phyloP scores from a whole-genome alignment of 2,329 filamentous ascomycete species.

The Sporothrix dimorphospora region DNA sequence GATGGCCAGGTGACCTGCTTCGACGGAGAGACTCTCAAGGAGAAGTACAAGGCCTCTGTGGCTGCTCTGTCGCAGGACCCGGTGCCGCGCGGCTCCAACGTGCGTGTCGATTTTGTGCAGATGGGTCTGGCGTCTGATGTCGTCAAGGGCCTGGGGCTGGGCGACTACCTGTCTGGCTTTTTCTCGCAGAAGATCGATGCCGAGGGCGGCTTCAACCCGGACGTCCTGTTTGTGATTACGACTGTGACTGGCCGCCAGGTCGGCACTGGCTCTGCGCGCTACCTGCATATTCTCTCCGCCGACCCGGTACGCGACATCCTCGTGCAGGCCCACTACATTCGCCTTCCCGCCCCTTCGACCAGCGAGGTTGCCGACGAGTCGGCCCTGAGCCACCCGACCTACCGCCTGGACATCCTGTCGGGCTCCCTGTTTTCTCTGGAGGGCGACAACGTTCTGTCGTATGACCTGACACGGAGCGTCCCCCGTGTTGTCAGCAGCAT shows the following conservation, averaged over 20 bases:
- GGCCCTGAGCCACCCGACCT: conserved; percentile 39
- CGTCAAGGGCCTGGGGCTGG: conserved; percentile 58
- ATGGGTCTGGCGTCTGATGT: conserved; percentile 53
- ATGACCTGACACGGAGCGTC: conserved; percentile 64
- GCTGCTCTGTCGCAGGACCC: conserved; percentile 49
- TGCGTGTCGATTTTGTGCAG: conserved; percentile 56
- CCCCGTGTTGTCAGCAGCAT: conserved; percentile 63
- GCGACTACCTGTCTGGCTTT: conserved; percentile 55
- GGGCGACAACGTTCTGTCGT: conserved; percentile 59
- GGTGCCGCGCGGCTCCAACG: conserved; percentile 39
- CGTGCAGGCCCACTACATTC: conserved; percentile 35
- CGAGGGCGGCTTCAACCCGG: conserved; percentile 51
- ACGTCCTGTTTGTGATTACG: conserved; percentile 59
- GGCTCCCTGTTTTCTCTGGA: conserved; percentile 66
- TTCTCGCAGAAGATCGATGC: conserved; percentile 53
- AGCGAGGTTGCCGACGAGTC: neutral
- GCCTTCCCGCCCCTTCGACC: conserved; percentile 27
- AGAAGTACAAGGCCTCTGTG: conserved; percentile 52
- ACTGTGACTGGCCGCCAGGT: conserved; percentile 39
- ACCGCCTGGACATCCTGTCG: conserved; percentile 63
- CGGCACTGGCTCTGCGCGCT: conserved; percentile 34
- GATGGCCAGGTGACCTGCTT: conserved; percentile 65
- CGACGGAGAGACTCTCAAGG: conserved; percentile 57
- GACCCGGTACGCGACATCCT: conserved; percentile 32
- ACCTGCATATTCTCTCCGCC: conserved; percentile 44